Conservation (phyloP, 805 yeast genomes). For the Cephaloascus fragrans region DNA sequence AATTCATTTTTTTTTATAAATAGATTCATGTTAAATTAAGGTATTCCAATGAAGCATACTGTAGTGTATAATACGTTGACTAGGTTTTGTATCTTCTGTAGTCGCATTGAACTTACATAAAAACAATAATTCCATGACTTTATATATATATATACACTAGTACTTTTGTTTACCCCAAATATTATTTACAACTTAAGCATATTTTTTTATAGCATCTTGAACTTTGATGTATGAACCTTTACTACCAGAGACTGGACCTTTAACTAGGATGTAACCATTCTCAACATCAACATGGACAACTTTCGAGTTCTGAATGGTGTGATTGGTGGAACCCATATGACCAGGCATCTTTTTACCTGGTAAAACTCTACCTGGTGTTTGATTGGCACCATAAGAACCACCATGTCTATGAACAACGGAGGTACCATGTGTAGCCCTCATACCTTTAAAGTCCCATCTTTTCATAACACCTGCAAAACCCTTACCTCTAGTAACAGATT, state of each 20-base stretch:
- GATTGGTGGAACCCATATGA: conserved; percentile 74
- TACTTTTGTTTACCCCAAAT: too few relatives aligned
- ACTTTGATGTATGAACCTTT: conserved; percentile 64
- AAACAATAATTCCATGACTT: too few relatives aligned
- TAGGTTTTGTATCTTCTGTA: too few relatives aligned
- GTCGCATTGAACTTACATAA: too few relatives aligned
- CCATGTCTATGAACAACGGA: conserved; percentile 89
- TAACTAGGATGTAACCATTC: conserved; percentile 71
- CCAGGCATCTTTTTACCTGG: conserved; percentile 99
- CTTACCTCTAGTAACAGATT: conserved; percentile 80
- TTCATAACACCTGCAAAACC: conserved; percentile 99
- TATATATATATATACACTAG: too few relatives aligned
- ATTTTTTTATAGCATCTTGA: conserved; percentile 75
- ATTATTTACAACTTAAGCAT: too few relatives aligned
- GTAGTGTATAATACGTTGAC: too few relatives aligned
- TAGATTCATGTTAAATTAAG: too few relatives aligned
- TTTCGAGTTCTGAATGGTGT: conserved; percentile 67
- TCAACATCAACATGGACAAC: conserved; percentile 75
- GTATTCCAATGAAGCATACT: too few relatives aligned
- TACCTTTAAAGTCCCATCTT: conserved; percentile 82
- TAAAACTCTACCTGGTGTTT: conserved; percentile 89
- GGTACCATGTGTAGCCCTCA: conserved; percentile 92
- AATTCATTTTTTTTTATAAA: too few relatives aligned
- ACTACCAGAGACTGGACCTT: conserved; percentile 91
- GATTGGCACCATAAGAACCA: conserved; percentile 95